A percentile compares a stretch with the other conserved stretches of the same genome.
Conservation (phyloP, 192 early-diverging fungal species). For the Entophlyctis luteolus region DNA sequence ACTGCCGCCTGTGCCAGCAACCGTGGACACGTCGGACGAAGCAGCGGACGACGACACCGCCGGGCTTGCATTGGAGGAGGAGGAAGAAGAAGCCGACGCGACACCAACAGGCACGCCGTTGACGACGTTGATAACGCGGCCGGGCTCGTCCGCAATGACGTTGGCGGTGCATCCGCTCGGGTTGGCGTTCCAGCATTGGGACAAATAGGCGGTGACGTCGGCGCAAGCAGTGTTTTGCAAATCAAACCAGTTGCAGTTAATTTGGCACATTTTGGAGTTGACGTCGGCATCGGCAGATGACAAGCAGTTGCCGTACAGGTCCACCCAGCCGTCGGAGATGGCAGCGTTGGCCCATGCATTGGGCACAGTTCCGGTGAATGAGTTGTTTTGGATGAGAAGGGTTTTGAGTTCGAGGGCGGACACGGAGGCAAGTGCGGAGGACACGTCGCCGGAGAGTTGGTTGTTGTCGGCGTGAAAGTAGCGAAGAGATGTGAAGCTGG, state of each 20-base stretch:
- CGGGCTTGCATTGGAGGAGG: no score
- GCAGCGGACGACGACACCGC: no score
- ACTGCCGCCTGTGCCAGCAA: no score
- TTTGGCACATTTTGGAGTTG: not conserved
- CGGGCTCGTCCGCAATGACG: no score
- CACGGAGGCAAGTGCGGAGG: not conserved
- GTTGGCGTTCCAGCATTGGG: no score
- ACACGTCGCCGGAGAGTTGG: not conserved
- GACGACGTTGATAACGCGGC: no score
- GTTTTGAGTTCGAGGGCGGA: not conserved
- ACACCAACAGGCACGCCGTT: no score
- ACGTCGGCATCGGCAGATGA: not conserved
- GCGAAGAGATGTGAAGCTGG: not conserved
- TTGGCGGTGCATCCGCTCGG: no score
- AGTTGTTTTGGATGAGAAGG: constrained; percentile 9
- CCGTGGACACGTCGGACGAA: no score
- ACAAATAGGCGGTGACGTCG: no score
- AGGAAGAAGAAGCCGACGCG: no score
- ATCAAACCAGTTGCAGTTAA: constrained; percentile 16
- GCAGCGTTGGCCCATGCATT: not conserved
- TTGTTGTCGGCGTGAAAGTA: constrained; percentile 14
- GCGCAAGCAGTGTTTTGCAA: no score
- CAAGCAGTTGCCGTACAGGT: constrained; percentile 9
- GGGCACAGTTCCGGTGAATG: not conserved
- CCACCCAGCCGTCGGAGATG: not conserved